phyloP scores from a whole-genome alignment of 768 basidiomycete genomes.

The Cytidiella melzeri region DNA sequence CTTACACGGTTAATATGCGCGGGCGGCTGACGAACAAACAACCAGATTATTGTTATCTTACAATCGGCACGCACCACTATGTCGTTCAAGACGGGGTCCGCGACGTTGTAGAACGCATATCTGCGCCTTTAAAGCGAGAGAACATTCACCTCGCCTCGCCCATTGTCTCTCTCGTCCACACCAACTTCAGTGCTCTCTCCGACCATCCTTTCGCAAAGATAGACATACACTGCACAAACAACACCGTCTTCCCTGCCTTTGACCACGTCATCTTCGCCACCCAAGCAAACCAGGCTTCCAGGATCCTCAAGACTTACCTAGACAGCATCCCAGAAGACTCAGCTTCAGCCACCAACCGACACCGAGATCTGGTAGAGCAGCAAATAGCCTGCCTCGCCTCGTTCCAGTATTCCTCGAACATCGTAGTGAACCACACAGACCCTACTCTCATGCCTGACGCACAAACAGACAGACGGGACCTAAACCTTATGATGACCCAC shows the following conservation, averaged over 20 bases:
- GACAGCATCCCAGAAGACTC: slow-evolving; percentile 25
- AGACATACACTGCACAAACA: slow-evolving; percentile 22
- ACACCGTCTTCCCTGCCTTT: slow-evolving; percentile 39
- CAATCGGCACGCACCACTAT: slow-evolving; percentile 64
- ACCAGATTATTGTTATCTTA: slow-evolving; percentile 66
- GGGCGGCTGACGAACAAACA: no score
- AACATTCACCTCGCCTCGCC: slow-evolving; percentile 51
- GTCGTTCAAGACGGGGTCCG: slow-evolving; percentile 53
- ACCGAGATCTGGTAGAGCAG: slow-evolving; percentile 25
- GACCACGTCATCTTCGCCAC: slow-evolving; percentile 69
- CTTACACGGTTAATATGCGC: neutral
- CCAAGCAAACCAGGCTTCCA: slow-evolving; percentile 59
- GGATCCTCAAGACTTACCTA: slow-evolving; percentile 44
- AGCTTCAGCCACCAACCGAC: neutral
- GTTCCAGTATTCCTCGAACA: slow-evolving; percentile 49
- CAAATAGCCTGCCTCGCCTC: slow-evolving; percentile 43
- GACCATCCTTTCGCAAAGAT: neutral
- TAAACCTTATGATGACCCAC: slow-evolving; percentile 46
- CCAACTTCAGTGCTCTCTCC: neutral
- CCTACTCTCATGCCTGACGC: slow-evolving; percentile 46
- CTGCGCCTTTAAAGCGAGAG: slow-evolving; percentile 28
- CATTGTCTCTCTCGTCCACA: slow-evolving; percentile 38
- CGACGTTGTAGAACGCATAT: slow-evolving; percentile 51
- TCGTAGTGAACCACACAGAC: slow-evolving; percentile 73
- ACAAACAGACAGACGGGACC: slow-evolving; percentile 47